Base-by-base conservation (phyloP, 768 basidiomycete species). In the Russula virescens region DNA sequence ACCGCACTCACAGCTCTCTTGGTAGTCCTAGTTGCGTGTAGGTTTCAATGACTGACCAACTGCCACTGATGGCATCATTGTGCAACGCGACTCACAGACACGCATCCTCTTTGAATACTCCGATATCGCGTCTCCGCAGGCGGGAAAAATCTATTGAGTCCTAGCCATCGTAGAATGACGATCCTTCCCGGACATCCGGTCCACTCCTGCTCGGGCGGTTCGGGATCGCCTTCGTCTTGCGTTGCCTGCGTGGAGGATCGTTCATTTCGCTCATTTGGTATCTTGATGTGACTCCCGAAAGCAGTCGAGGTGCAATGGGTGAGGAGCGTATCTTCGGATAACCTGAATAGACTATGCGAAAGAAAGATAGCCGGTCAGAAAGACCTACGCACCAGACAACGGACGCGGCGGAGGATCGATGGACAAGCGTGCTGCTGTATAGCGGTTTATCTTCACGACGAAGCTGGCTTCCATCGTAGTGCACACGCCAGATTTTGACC, bases 401-500 rank as follows among this genome's bases (percentile, higher is more conserved):
- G 2, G 86, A 87, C 21, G 85, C 70, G 2, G 89, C 80, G 10
- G 84, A 78, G 18, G 86, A 82, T 66, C 81, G 83, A 67, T 91
- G 89, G 14, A 92, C 77, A 34, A 78, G 75, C 28, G 80, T 78
- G 46, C 82, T 87, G 66, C 84, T 87, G 69, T 90, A 91, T 3
- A 92, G 70, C 0, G 90, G 89, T 63, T 90, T 91, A 63, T 91
- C 89, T 70, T 87, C 85, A 38, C 87, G 78, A 52, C 76, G 74
- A 54, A 85, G 73, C 54, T 71, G 64, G n/a, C 64, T 57, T 21
- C 75, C 70, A 38, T 72, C 75, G 2, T 71, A 73, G 26, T 81
- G 79, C 21, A 87, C 72, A 50, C 78, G 75, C 90, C 90, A 92
- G 7, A 92, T 88, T 72, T 91, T 91, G 38, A 90, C 81, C 3